These are phyloP conservation scores for Beauveria sp. DNA, from an alignment of 2,329 filamentous ascomycete species.

Conservation along the genomic window DNA sequence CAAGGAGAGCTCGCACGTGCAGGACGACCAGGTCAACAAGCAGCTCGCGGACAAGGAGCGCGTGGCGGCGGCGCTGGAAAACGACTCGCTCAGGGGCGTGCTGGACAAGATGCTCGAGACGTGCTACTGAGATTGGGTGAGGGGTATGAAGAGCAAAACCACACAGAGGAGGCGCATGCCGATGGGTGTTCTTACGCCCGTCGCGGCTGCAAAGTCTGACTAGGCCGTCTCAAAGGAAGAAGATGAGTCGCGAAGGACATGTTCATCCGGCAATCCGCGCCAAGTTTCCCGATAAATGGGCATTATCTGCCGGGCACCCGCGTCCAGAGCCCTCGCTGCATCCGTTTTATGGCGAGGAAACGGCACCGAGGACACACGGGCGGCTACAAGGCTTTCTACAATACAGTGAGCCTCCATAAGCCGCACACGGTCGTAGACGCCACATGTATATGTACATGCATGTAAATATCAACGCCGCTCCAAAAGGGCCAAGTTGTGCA, in stretches of 20 bases:
- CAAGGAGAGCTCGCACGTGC: constrained; percentile 92
- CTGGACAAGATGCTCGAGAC: constrained; percentile 91
- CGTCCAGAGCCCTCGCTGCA: neutral
- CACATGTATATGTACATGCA: no score
- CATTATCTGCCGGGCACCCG: neutral
- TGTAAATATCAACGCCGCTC: neutral
- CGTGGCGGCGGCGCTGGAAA: constrained; percentile 90
- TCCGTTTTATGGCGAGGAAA: neutral
- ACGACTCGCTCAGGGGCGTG: constrained; percentile 80
- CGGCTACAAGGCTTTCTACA: neutral
- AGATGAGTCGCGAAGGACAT: neutral
- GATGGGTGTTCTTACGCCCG: no score
- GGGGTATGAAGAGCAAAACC: neutral
- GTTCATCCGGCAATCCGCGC: neutral
- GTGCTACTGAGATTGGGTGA: constrained; percentile 44
- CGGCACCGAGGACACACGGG: neutral
- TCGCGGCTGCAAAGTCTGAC: neutral
- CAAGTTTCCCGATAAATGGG: neutral
- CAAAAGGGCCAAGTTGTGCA: neutral
- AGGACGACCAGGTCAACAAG: constrained; percentile 93
- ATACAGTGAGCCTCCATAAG: neutral
- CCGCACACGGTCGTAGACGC: neutral
- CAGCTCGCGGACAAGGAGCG: constrained; percentile 94
- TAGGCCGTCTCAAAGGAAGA: neutral
- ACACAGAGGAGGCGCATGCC: no score